These are phyloP conservation scores for Salisapilia sapeloensis DNA, from an alignment of 352 stramenopile species.

Conservation along the genomic window DNA sequence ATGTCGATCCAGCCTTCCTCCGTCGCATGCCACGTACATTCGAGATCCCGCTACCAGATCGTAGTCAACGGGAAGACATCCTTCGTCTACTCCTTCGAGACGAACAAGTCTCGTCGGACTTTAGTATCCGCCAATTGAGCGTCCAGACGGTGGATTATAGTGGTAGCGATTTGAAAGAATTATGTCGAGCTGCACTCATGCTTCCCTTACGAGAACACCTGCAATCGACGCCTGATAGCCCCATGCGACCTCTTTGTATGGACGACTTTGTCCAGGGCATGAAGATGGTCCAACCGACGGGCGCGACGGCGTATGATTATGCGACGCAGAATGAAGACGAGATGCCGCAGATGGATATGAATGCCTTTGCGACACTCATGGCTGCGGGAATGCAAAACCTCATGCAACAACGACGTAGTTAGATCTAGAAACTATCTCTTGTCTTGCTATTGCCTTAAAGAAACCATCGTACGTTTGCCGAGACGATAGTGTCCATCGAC, in stretches of 20 bases:
- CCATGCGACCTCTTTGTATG: conserved; percentile 61
- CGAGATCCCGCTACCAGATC: conserved; percentile 85
- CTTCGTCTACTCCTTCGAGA: conserved; percentile 84
- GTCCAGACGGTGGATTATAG: conserved; percentile 86
- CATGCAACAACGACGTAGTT: no score
- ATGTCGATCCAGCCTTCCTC: conserved; percentile 90
- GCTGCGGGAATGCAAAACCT: conserved; percentile 67
- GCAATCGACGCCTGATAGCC: conserved; percentile 14
- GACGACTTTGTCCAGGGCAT: conserved; percentile 71
- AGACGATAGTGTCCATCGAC: no score
- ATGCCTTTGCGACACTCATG: conserved; percentile 74
- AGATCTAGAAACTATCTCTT: background rate
- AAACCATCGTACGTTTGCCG: no score
- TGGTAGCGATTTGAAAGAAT: conserved; percentile 89
- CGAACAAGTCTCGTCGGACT: conserved; percentile 51
- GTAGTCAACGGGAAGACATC: conserved; percentile 84
- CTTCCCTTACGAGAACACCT: conserved; percentile 78
- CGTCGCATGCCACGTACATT: conserved; percentile 93
- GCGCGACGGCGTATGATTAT: conserved; percentile 65
- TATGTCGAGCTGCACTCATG: conserved; percentile 77
- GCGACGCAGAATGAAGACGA: conserved; percentile 30
- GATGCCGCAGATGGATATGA: conserved; percentile 39
- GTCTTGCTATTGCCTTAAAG: background rate
- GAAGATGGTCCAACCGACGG: conserved; percentile 75
- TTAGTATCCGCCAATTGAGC: conserved; percentile 74